phyloP scores from a whole-genome alignment of 2,329 filamentous ascomycete genomes.

The Paecilomyces dactylethromorphus region DNA sequence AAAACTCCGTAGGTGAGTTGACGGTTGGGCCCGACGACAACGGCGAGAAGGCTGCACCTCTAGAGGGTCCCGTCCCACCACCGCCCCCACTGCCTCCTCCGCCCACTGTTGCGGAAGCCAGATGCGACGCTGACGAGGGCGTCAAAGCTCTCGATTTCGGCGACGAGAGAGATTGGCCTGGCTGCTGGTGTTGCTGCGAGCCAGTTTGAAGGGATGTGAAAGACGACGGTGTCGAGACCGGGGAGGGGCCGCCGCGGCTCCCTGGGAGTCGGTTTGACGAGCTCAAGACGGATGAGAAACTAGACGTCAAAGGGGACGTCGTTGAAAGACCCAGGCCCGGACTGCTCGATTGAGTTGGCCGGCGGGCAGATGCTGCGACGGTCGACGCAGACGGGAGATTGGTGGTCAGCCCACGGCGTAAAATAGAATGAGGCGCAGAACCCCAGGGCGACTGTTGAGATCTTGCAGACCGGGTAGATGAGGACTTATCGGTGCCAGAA shows the following conservation, averaged over 20 bases:
- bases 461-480: slow-evolving; percentile 36
- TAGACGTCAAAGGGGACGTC: slow-evolving; percentile 46
- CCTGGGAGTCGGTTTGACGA: slow-evolving; percentile 44
- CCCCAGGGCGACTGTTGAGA: slow-evolving; percentile 52
- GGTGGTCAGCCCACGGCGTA: slow-evolving; percentile 50
- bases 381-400: slow-evolving; percentile 37
- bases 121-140: slow-evolving; percentile 48
- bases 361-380: slow-evolving; percentile 36
- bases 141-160: slow-evolving; percentile 50
- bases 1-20: slow-evolving; percentile 48
- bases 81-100: slow-evolving; percentile 44
- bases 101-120: slow-evolving; percentile 50
- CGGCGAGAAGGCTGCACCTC: slow-evolving; percentile 55
- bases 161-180: slow-evolving; percentile 49
- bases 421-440: slow-evolving; percentile 48
- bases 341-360: slow-evolving; percentile 41
- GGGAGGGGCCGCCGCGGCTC: slow-evolving; percentile 47
- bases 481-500: slow-evolving; percentile 44
- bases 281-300: slow-evolving; percentile 47
- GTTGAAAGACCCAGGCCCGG: slow-evolving; percentile 42
- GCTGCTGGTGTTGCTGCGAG: slow-evolving; percentile 46
- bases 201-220: slow-evolving; percentile 50
- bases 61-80: slow-evolving; percentile 50
- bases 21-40: slow-evolving; percentile 51
- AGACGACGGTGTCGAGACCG: slow-evolving; percentile 49